Base-by-base conservation (phyloP, 1,284 basidiomycete species). In the Earliella scabrosa region DNA sequence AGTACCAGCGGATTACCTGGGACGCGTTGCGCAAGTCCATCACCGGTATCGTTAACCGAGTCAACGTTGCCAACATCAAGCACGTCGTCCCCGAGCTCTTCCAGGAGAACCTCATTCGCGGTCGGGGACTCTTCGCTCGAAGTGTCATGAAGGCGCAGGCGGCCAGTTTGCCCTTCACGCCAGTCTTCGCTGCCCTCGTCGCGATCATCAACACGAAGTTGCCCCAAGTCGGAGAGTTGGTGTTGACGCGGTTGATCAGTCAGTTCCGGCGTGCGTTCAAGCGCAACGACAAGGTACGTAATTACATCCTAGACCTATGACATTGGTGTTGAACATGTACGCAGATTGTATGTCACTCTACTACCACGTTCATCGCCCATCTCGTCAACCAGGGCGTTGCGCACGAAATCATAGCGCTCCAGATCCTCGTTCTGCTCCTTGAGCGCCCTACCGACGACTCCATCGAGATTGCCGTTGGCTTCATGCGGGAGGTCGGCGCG, bases 31-130 rank as follows among this genome's bases (percentile, higher is more conserved):
- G 96, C 70, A 99, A 99, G 77, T 94, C 91, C 55, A 93, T 99
- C 69, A 99, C 97, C 24, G 97, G 97, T 92, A 90, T 99, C 66
- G 97, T 99, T 81, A 99, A 99, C 82, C 93, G 98, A 80, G 92
- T 96, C 75, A 97, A 97, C 71, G 82, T 94, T 21, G 83, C 89
- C 63, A 99, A 99, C 73, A 99, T 98, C 84, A 99, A 99, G 76
- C 86, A 92, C 65, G 88, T 99, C 66, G 87, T 98, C 0, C 97
- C 97, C 1, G 97, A 99, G 71, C 74, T 98, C 26, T 97, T 98
- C 69, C 76, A 85, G 4, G 96, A 98, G 75, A 97, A 98, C 72
- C 82, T 98, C 32, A 87, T 97, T 59, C 86, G 94, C 40, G 95
- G 95, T 0, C 82, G 93, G 39, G 95, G 95, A 0, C 78, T 98